These are phyloP conservation scores for Dioscorea dumetorum DNA, from an alignment of 106 monocot genomes.

Conservation along the genomic window DNA sequence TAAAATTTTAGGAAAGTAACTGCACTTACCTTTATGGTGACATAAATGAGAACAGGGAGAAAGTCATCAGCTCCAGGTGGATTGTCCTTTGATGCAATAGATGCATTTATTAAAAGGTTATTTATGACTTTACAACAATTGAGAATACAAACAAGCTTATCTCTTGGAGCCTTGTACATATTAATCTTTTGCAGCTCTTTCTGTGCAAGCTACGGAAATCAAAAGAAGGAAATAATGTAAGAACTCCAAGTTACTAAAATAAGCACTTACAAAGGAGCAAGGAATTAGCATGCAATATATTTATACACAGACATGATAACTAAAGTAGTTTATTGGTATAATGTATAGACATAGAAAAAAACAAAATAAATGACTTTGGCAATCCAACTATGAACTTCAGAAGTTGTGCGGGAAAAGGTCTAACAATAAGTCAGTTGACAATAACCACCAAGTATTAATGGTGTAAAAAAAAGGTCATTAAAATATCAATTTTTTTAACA, in stretches of 20 bases:
- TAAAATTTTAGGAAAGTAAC: too few species aligned
- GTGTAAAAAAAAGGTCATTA: too few species aligned
- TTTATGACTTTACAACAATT: constrained; percentile 97
- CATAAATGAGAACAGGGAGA: constrained; percentile 91
- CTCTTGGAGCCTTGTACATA: constrained; percentile 94
- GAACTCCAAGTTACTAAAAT: neutral
- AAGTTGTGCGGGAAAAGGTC: too few species aligned
- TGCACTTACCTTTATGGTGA: constrained; percentile 72
- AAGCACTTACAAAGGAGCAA: neutral
- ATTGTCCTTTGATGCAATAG: constrained; percentile 57
- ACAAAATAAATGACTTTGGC: too few species aligned
- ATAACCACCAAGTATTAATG: too few species aligned
- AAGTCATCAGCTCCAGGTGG: constrained; percentile 97
- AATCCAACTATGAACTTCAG: too few species aligned
- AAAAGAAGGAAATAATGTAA: constrained; percentile 2
- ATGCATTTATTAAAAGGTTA: constrained; percentile 80
- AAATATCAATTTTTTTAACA: too few species aligned
- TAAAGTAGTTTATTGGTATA: too few species aligned
- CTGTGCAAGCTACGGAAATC: constrained; percentile 70
- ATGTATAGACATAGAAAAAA: too few species aligned
- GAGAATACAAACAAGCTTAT: constrained; percentile 92
- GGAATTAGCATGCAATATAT: neutral
- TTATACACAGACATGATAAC: too few species aligned
- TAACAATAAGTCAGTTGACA: too few species aligned
- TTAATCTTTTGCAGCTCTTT: constrained; percentile 98